Base-by-base conservation (phyloP, 2,329 filamentous ascomycete genomes). In the Tolypocladium inflatum region DNA sequence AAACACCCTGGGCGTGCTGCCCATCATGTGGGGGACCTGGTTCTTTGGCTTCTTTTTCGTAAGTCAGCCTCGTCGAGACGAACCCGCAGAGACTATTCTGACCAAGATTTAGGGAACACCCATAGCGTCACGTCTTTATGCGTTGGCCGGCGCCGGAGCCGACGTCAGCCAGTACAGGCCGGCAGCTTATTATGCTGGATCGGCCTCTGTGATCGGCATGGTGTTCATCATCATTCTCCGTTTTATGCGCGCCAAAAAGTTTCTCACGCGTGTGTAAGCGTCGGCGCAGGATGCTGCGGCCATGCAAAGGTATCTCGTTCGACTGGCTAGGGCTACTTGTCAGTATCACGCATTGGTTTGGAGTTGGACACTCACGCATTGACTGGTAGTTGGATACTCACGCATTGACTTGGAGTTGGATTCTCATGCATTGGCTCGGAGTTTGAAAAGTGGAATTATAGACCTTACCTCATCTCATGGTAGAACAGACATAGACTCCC, bases 1-100 rank as follows among this genome's bases (percentile, higher is more conserved):
- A 17, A 68, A 68, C 38, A 63, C 61, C 3, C 60, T 68, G 57
- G 63, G 62, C 8, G 64, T 68, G 6, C 58, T 68, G 3, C 67
- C 67, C 2, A 62, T 68, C 7, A 56, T 68, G 37, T 68, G 67
- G 67, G 62, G 62, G 17, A 60, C 63, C 1, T 68, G 67, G 66
- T 64, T 68, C 13, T 67, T 66, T 48, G 67, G 67, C 0, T 68
- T 65, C 55, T 67, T 68, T 35, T 64, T 68, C 17, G 67, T 68
- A 21, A 62, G 66, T 56, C 4, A 11, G 7, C 1, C 30, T 8
- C n/a, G 10, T 37, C 23, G 7, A 19, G 4, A 19, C 17, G 7
- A 2, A 30, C 11, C 4, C 2, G 21, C 19, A 21, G n/a, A 17
- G 41, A n/a, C 10, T 9, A 3, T 7, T 13, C 58, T 64, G n/a